Conservation (phyloP, 179 eudicot genomes). For the Silene coronaria region DNA sequence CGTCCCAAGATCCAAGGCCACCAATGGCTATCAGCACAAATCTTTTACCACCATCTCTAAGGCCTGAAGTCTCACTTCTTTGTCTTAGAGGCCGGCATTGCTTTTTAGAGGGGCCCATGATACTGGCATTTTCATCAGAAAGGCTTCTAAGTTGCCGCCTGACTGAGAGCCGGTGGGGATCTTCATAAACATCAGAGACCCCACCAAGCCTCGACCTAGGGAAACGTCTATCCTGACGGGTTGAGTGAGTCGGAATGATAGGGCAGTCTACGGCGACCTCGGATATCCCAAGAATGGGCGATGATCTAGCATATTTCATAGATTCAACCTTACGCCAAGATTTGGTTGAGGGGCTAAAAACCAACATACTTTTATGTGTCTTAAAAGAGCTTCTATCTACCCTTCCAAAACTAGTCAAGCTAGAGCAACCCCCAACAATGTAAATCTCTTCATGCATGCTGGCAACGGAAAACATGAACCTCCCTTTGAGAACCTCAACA, state of each 20-base stretch:
- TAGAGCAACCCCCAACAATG: constrained; percentile 90
- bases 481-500: constrained; percentile 65
- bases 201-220: constrained; percentile 66
- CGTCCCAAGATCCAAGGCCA: constrained; percentile 89
- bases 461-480: constrained; percentile 79
- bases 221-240: constrained; percentile 64
- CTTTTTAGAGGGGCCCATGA: constrained; percentile 37
- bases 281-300: constrained; percentile 65
- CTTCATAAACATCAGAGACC: constrained; percentile 84
- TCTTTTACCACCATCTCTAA: constrained; percentile 42
- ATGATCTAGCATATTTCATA: constrained; percentile 84
- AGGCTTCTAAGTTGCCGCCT: constrained; percentile 63
- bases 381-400: constrained; percentile 80
- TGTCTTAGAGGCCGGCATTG: constrained; percentile 50
- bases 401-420: constrained; percentile 71
- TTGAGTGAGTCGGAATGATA: constrained; percentile 44
- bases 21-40: constrained; percentile 83
- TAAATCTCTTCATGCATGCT: constrained; percentile 63
- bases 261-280: constrained; percentile 53
- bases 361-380: constrained; percentile 76
- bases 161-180: constrained; percentile 90
- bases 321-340: constrained; percentile 79
- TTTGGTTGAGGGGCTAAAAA: constrained; percentile 59
- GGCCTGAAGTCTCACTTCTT: constrained; percentile 38
- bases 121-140: constrained; percentile 50